Evolutionary conservation across 371 early-diverging fungal species (phyloP).

Genomic region (Mucor piriformis): DNA sequence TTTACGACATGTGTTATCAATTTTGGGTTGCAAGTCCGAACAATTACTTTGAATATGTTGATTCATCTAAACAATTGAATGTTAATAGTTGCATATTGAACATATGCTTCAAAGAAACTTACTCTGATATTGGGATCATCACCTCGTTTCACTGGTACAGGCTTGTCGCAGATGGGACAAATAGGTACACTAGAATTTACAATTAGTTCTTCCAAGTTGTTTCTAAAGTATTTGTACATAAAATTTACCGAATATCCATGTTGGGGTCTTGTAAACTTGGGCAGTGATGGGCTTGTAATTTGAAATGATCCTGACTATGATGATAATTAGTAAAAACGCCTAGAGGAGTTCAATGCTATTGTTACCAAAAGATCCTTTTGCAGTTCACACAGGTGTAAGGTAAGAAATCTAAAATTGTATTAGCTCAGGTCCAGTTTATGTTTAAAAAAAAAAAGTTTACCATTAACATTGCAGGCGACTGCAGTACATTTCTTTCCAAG

Average conservation of each 20-base stretch:
- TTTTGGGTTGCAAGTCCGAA: constrained; percentile 45
- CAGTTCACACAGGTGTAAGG: constrained; percentile 63
- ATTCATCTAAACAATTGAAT: constrained; percentile 44
- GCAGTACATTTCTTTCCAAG: constrained; percentile 62
- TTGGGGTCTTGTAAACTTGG: constrained; percentile 48
- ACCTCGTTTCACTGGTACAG: constrained; percentile 66
- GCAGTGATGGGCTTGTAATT: constrained; percentile 59
- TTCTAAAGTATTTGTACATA: not conserved
- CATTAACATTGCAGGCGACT: constrained; percentile 46
- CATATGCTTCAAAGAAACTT: not conserved
- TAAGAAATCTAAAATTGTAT: constrained; percentile 49
- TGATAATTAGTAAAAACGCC: no score
- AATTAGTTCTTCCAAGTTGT: not conserved
- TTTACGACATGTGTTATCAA: constrained; percentile 58
- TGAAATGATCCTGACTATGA: constrained; percentile 64
- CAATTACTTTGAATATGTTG: constrained; percentile 67
- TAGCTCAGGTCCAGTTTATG: not conserved
- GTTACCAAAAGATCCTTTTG: constrained; percentile 59
- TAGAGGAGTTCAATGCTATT: not conserved
- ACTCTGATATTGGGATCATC: constrained; percentile 67
- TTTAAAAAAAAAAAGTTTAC: constrained; percentile 15
- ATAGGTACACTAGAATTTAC: constrained; percentile 50
- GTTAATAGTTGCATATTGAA: no score
- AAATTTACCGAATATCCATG: constrained; percentile 49
- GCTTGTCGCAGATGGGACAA: constrained; percentile 66